These are phyloP conservation scores for Phtheirospermum japonicum DNA, from an alignment of 257 asterid species.

Conservation along the genomic window DNA sequence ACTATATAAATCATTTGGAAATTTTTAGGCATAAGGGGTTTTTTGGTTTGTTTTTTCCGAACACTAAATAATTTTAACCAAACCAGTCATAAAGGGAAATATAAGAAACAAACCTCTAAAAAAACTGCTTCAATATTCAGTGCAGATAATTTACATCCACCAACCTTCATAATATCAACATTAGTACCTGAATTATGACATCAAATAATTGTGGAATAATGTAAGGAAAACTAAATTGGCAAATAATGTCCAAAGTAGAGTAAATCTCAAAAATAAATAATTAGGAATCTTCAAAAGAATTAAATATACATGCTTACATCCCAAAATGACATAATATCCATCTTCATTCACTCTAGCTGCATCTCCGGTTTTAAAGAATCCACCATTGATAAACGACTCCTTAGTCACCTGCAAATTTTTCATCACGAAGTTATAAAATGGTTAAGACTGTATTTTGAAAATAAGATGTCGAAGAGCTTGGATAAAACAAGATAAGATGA, in stretches of 20 bases:
- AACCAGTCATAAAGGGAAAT: too few relatives aligned
- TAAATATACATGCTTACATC: conserved; percentile 57
- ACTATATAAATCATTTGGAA: too few relatives aligned
- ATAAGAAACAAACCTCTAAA: conserved; percentile 72
- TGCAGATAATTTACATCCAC: conserved; percentile 93
- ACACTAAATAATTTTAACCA: too few relatives aligned
- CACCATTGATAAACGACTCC: conserved; percentile 76
- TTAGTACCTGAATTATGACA: conserved; percentile 66
- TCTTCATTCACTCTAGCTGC: conserved; percentile 84
- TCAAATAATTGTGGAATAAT: not conserved
- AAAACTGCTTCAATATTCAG: conserved; percentile 95
- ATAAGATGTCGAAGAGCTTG: too few relatives aligned
- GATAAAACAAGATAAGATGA: too few relatives aligned
- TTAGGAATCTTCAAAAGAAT: not conserved
- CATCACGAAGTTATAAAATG: conserved; percentile 11
- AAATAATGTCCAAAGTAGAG: not conserved
- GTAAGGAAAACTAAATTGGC: not conserved
- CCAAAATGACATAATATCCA: conserved; percentile 89
- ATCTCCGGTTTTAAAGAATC: conserved; percentile 96
- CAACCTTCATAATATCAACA: conserved; percentile 98
- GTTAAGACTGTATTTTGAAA: too few relatives aligned
- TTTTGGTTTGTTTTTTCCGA: too few relatives aligned
- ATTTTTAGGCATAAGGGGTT: too few relatives aligned
- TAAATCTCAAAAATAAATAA: too few relatives aligned
- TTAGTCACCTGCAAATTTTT: conserved; percentile 61